Conservation (phyloP, 1,139 yeast species). For the Blastobotrys ciferrii region DNA sequence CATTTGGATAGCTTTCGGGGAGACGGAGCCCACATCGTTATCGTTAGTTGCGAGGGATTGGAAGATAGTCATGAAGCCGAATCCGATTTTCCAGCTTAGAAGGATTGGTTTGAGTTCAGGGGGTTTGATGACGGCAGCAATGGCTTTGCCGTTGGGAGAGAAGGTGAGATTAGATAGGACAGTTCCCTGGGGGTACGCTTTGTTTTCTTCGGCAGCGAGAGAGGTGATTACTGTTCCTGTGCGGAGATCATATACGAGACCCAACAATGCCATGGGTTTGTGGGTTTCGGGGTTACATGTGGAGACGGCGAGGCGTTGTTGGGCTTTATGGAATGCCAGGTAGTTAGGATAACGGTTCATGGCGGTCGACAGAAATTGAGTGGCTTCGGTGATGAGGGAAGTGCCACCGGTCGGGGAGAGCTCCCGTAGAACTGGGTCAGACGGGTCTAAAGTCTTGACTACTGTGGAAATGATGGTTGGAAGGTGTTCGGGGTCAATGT, state of each 20-base stretch:
- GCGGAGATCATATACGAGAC: conserved; percentile 29
- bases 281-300: conserved; percentile 14
- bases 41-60: conserved; percentile 15
- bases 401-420: conserved; percentile 23
- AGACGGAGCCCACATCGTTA: background rate
- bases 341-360: conserved; percentile 24
- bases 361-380: conserved; percentile 25
- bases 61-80: conserved; percentile 21
- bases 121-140: conserved; percentile 22
- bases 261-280: conserved; percentile 18
- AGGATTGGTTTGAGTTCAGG: background rate
- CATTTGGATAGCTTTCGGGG: background rate
- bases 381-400: conserved; percentile 28
- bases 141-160: conserved; percentile 29
- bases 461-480: conserved; percentile 27
- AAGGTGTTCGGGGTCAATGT: conserved; percentile 21
- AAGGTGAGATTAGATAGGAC: conserved; percentile 20
- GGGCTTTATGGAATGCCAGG: conserved; percentile 30
- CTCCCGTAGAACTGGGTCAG: conserved; percentile 23
- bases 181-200: conserved; percentile 4
- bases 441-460: conserved; percentile 28
- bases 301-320: conserved; percentile 30
- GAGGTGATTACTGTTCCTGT: conserved; percentile 27
- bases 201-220: conserved; percentile 17
- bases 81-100: conserved; percentile 21